Evolutionary conservation across 441 rosid species (phyloP).

Genomic region (Populus tomentosa): DNA sequence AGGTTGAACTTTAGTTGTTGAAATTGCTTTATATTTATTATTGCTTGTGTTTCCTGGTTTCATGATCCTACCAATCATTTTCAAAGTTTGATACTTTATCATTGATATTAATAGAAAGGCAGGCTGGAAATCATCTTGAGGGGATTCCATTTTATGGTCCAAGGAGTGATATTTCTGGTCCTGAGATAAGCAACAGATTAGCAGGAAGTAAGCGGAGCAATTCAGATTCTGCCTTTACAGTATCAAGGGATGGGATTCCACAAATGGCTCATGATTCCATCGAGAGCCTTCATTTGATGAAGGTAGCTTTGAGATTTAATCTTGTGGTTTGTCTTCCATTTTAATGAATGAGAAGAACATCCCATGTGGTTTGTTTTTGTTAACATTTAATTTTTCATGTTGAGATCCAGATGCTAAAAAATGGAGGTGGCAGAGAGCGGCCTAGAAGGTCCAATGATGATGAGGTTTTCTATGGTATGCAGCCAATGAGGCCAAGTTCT

Average conservation of each 20-base stretch:
- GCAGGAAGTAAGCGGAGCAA: constrained; percentile 72
- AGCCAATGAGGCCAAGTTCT: constrained; percentile 44
- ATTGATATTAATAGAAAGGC: constrained; percentile 47
- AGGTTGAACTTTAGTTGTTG: constrained; percentile 2
- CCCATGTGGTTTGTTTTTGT: neutral
- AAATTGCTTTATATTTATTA: neutral
- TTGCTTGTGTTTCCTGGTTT: constrained; percentile 1
- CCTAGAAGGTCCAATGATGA: constrained; percentile 53
- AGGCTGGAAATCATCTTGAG: constrained; percentile 64
- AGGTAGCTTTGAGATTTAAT: constrained; percentile 39
- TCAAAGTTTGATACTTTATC: constrained; percentile 29
- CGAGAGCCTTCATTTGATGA: constrained; percentile 72
- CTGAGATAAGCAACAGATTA: constrained; percentile 57
- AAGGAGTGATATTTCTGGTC: constrained; percentile 61
- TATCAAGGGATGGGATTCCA: constrained; percentile 35
- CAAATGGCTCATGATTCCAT: constrained; percentile 51
- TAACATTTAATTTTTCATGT: constrained; percentile 13
- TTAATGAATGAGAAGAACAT: constrained; percentile 2
- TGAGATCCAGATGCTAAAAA: constrained; percentile 49
- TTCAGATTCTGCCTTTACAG: constrained; percentile 58
- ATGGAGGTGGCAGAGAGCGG: constrained; percentile 49
- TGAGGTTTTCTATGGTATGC: constrained; percentile 37
- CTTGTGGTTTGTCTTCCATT: constrained; percentile 5
- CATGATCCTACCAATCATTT: neutral
- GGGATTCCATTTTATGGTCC: constrained; percentile 75